phyloP scores from a whole-genome alignment of 768 basidiomycete genomes.

The Mycena capillaripes region DNA sequence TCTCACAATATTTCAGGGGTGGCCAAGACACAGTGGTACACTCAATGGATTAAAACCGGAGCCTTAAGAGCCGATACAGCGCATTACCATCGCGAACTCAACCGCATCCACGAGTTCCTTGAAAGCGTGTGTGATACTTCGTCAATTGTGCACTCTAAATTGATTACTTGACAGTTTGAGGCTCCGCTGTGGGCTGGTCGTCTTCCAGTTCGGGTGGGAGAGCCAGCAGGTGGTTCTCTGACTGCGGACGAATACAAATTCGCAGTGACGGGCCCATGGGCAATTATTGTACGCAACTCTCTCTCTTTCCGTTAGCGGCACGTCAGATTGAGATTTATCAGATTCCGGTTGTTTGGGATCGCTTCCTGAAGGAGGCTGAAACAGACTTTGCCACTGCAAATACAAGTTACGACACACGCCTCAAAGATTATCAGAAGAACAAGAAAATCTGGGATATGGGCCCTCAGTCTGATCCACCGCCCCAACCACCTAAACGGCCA shows the following conservation, averaged over 20 bases:
- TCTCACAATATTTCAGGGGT: constrained; percentile 34
- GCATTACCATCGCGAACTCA: constrained; percentile 23
- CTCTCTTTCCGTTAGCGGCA: too few species aligned
- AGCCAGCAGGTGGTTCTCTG: constrained; percentile 41
- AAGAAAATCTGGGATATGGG: background rate
- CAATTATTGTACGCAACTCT: constrained; percentile 32
- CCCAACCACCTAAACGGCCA: background rate
- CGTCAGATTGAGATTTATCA: background rate
- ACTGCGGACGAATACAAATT: constrained; percentile 44
- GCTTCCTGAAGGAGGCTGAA: background rate
- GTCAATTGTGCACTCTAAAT: background rate
- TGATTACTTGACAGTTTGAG: constrained; percentile 33
- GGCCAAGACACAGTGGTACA: constrained; percentile 39
- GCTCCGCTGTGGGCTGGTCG: constrained; percentile 39
- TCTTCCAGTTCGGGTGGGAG: constrained; percentile 39
- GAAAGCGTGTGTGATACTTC: constrained; percentile 18
- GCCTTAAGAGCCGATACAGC: constrained; percentile 30
- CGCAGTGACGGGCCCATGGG: constrained; percentile 24
- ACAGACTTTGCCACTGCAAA: background rate
- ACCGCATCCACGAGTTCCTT: constrained; percentile 36
- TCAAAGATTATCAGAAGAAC: background rate
- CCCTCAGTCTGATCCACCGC: background rate
- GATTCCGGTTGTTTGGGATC: constrained; percentile 35
- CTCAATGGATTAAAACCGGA: constrained; percentile 36
- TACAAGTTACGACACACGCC: background rate